These are phyloP conservation scores for Strobilomyces echinocephalus DNA, from an alignment of 768 basidiomycete species.

Conservation along the genomic window DNA sequence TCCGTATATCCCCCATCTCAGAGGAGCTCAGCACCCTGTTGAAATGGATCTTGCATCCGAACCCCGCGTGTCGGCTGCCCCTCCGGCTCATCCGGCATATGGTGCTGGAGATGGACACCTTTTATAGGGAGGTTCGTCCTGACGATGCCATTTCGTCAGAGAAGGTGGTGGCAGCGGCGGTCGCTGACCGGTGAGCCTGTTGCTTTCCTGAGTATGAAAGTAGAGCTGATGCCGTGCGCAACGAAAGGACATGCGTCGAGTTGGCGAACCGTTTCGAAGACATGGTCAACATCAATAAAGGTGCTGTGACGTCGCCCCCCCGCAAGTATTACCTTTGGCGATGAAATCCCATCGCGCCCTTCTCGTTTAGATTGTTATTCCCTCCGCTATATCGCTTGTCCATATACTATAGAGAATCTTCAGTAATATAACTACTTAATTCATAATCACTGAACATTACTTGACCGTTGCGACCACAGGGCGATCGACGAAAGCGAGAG, in stretches of 20 bases:
- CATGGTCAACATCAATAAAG: too few species aligned
- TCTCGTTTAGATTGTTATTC: too few species aligned
- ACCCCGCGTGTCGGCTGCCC: not conserved
- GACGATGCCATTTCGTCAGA: not conserved
- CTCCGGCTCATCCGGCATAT: not conserved
- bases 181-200: not conserved
- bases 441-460: too few species aligned
- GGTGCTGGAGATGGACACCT: not conserved
- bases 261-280: too few species aligned
- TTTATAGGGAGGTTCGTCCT: not conserved
- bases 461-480: too few species aligned
- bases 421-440: too few species aligned
- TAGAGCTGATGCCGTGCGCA: not conserved
- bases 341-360: too few species aligned
- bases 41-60: not conserved
- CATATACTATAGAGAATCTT: too few species aligned
- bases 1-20: conserved; percentile 3
- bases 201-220: not conserved
- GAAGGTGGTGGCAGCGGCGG: not conserved
- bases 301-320: too few species aligned
- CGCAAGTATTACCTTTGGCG: too few species aligned
- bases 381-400: too few species aligned
- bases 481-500: not conserved
- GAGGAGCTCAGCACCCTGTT: conserved; percentile 2
- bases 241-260: not conserved